phyloP scores from a whole-genome alignment of 2,329 filamentous ascomycete species.

The Dryadomyces quercus-mongolicae region DNA sequence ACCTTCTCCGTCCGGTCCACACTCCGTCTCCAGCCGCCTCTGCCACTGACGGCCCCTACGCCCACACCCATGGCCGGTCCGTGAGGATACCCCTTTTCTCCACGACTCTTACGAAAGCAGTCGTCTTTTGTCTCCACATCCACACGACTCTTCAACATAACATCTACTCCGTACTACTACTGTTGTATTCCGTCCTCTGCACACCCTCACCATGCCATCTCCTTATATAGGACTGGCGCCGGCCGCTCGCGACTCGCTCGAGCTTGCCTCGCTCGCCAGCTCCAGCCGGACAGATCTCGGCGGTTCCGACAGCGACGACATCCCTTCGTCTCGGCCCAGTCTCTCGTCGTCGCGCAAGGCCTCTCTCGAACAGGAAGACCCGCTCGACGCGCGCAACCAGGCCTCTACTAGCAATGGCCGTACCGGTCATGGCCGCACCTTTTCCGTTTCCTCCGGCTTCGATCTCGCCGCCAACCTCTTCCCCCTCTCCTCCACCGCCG shows the following conservation, averaged over 20 bases:
- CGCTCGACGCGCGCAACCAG: slow-evolving; percentile 51
- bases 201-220: slow-evolving; percentile 22
- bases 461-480: slow-evolving; percentile 92
- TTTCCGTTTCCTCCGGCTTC: slow-evolving; percentile 86
- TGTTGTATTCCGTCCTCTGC: not conserved
- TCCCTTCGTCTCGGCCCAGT: slow-evolving; percentile 71
- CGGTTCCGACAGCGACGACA: slow-evolving; percentile 43
- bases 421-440: slow-evolving; percentile 49
- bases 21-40: no score
- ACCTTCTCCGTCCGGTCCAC: no score
- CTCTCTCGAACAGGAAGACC: slow-evolving; percentile 80
- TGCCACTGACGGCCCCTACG: not conserved
- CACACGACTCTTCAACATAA: no score
- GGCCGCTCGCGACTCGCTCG: slow-evolving; percentile 74
- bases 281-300: slow-evolving; percentile 53
- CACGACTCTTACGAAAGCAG: not conserved
- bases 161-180: not conserved
- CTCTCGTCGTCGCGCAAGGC: slow-evolving; percentile 84
- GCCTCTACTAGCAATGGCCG: slow-evolving; percentile 22
- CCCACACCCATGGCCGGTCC: not conserved
- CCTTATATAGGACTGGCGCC: slow-evolving; percentile 31
- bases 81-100: not conserved
- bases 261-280: slow-evolving; percentile 88
- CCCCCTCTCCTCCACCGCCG: slow-evolving; percentile 66
- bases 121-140: not conserved